phyloP scores from a whole-genome alignment of 2,329 filamentous ascomycete species.

The Cytospora piceae region DNA sequence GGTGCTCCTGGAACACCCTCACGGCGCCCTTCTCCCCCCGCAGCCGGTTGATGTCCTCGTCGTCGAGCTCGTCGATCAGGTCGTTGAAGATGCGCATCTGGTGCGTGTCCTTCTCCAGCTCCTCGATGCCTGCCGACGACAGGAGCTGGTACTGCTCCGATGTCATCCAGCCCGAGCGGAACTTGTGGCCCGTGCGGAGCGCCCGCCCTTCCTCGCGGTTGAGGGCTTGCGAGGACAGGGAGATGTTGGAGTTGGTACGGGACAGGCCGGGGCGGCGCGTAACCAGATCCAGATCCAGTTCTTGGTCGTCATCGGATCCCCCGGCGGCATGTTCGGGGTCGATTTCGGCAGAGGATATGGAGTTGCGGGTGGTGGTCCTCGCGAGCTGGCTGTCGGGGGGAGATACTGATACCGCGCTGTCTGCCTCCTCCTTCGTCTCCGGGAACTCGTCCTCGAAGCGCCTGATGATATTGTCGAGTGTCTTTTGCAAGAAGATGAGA shows the following conservation, averaged over 20 bases:
- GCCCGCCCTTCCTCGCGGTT: conserved; percentile 61
- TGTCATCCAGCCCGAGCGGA: conserved; percentile 55
- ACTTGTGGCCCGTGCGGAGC: conserved; percentile 59
- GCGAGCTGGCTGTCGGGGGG: conserved; percentile 34
- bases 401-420: conserved; percentile 38
- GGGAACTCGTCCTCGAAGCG: conserved; percentile 97
- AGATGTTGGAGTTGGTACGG: conserved; percentile 57
- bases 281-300: conserved; percentile 39
- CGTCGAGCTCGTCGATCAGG: conserved; percentile 65
- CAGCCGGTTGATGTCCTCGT: conserved; percentile 58
- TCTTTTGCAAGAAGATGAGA: conserved; percentile 84
- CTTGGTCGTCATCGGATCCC: conserved; percentile 54
- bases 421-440: conserved; percentile 66
- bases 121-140: conserved; percentile 46
- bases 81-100: conserved; percentile 60
- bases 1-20: conserved; percentile 63
- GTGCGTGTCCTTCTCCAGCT: conserved; percentile 54
- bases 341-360: conserved; percentile 39
- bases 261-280: conserved; percentile 40
- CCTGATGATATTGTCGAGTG: conserved; percentile 87
- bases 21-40: conserved; percentile 63
- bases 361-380: conserved; percentile 35
- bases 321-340: conserved; percentile 44
- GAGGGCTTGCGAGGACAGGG: conserved; percentile 54
- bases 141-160: conserved; percentile 56